These are phyloP conservation scores for Fusarium sp. DNA, from an alignment of 2,329 filamentous ascomycete genomes.

Conservation along the genomic window DNA sequence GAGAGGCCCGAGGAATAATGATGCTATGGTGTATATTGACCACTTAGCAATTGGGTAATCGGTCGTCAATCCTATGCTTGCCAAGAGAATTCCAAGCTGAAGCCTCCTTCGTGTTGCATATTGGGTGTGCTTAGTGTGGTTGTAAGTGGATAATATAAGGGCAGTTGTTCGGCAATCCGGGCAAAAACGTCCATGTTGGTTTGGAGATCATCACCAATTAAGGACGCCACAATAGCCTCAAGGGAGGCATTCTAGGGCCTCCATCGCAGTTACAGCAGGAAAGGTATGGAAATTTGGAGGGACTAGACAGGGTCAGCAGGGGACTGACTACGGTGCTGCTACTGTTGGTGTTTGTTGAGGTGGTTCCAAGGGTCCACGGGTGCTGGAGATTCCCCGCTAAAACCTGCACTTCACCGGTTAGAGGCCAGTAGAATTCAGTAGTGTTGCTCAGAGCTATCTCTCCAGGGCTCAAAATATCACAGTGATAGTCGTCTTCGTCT, in stretches of 20 bases:
- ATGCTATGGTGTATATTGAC: slow-evolving; percentile 17
- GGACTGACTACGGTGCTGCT: background rate
- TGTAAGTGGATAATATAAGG: slow-evolving; percentile 31
- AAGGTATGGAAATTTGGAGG: background rate
- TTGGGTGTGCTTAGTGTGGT: slow-evolving; percentile 33
- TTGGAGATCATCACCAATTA: slow-evolving; percentile 27
- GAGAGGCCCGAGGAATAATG: slow-evolving; percentile 8
- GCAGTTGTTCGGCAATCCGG: slow-evolving; percentile 18
- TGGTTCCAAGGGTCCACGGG: slow-evolving; percentile 30
- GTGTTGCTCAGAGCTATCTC: background rate
- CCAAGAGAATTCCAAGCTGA: slow-evolving; percentile 25
- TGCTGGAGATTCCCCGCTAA: slow-evolving; percentile 18
- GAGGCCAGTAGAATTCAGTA: background rate
- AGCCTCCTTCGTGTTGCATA: slow-evolving; percentile 19
- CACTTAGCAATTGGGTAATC: slow-evolving; percentile 14
- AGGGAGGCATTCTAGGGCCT: slow-evolving; percentile 4
- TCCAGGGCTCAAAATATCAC: background rate
- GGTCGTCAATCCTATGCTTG: slow-evolving; percentile 13
- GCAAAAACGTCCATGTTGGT: slow-evolving; percentile 2
- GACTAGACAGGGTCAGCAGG: slow-evolving; percentile 14
- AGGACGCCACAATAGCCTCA: slow-evolving; percentile 1
- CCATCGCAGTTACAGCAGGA: background rate
- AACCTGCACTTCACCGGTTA: slow-evolving; percentile 4
- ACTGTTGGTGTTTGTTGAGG: background rate
- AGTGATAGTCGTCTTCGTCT: slow-evolving; percentile 10